Percentiles rank a stretch among this genome's conserved stretches.
Evolutionary conservation across 2,329 filamentous ascomycete species (phyloP).

Genomic region (Endocalyx cinctus): DNA sequence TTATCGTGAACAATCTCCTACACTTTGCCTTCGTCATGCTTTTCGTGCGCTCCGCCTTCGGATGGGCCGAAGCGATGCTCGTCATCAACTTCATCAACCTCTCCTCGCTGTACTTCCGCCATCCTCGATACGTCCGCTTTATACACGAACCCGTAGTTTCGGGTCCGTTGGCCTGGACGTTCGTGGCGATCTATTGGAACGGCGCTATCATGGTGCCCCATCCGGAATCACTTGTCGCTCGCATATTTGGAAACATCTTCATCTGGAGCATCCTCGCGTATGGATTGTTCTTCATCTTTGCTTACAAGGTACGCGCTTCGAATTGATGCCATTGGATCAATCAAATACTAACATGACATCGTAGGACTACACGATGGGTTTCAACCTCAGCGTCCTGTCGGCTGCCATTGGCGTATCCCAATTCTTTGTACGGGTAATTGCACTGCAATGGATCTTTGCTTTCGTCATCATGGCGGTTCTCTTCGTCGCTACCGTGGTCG

Average conservation of each 20-base stretch:
- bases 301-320: constrained; percentile 68
- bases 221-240: constrained; percentile 60
- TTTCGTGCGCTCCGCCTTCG: constrained; percentile 72
- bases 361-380: constrained; percentile 70
- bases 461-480: constrained; percentile 76
- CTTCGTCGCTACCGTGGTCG: constrained; percentile 61
- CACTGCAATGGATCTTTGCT: constrained; percentile 89
- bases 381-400: constrained; percentile 67
- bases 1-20: constrained; percentile 80
- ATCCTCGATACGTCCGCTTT: constrained; percentile 64
- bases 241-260: constrained; percentile 80
- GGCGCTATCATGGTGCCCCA: constrained; percentile 77
- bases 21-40: constrained; percentile 79
- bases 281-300: constrained; percentile 69
- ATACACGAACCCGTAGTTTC: constrained; percentile 74
- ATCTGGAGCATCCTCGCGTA: constrained; percentile 80
- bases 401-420: constrained; percentile 76
- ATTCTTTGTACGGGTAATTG: constrained; percentile 66
- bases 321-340: too few species aligned
- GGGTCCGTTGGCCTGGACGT: constrained; percentile 79
- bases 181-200: constrained; percentile 84
- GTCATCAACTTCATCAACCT: constrained; percentile 81
- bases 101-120: constrained; percentile 72
- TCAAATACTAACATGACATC: too few species aligned
- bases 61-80: constrained; percentile 70